phyloP scores from a whole-genome alignment of 306 rosid genomes.

The Fragaria ananassa region DNA sequence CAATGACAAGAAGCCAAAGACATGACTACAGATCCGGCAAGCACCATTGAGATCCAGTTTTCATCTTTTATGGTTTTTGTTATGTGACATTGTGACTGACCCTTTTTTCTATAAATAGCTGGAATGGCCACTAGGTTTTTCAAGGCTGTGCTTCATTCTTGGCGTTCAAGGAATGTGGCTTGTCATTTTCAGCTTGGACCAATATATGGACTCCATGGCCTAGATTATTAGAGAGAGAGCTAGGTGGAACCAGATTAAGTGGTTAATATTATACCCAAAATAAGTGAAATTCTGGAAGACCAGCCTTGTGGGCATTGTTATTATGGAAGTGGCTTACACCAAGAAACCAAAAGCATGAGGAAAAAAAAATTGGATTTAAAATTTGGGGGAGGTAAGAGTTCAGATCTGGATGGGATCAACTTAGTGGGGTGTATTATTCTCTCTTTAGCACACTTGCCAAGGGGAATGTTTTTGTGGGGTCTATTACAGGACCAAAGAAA shows the following conservation, averaged over 20 bases:
- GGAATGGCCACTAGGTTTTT: not conserved
- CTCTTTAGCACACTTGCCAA: conserved; percentile 53
- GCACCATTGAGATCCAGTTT: conserved; percentile 8
- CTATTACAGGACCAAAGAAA: conserved; percentile 27
- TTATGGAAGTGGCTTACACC: conserved; percentile 42
- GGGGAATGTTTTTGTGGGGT: conserved; percentile 59
- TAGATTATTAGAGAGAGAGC: conserved; percentile 9
- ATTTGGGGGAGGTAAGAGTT: conserved; percentile 5
- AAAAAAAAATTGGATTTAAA: not conserved
- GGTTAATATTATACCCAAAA: not conserved
- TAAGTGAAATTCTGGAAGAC: conserved; percentile 19
- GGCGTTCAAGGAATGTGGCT: conserved; percentile 15
- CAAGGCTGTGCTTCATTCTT: conserved; percentile 12
- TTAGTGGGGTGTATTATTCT: conserved; percentile 53
- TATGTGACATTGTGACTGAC: no score
- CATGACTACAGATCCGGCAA: not conserved
- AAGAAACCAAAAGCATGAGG: conserved; percentile 8
- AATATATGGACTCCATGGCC: conserved; percentile 5
- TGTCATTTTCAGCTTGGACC: conserved; percentile 24
- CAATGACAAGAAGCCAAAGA: conserved; percentile 4
- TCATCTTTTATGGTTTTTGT: not conserved
- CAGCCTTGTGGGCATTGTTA: not conserved
- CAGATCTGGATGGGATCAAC: conserved; percentile 37
- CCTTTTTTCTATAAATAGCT: conserved; percentile 7
- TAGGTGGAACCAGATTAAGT: not conserved